Conservation (phyloP, 192 early-diverging fungal species). For the Coemansia asiatica region DNA sequence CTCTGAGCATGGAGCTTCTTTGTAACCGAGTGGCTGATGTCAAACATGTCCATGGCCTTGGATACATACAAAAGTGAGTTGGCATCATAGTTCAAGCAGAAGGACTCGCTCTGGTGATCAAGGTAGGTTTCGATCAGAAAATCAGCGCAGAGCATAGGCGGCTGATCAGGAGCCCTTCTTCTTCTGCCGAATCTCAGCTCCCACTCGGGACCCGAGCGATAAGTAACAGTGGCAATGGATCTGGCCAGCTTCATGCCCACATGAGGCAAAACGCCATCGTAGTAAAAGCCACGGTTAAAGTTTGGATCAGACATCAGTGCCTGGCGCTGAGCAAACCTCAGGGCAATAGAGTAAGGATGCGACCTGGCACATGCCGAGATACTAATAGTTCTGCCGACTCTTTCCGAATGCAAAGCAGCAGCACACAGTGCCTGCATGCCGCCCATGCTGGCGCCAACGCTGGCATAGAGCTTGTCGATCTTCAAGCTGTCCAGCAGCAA, state of each 20-base stretch:
- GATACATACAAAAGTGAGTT: constrained; percentile 92
- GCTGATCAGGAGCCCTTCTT: constrained; percentile 67
- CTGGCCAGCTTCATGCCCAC: constrained; percentile 96
- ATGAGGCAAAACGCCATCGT: constrained; percentile 82
- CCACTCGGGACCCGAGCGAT: constrained; percentile 98
- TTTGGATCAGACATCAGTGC: constrained; percentile 89
- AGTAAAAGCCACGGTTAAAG: constrained; percentile 94
- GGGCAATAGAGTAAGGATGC: constrained; percentile 95
- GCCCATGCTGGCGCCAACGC: constrained; percentile 93
- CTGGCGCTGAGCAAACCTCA: constrained; percentile 90
- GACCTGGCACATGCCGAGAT: constrained; percentile 93
- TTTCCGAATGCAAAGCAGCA: constrained; percentile 79
- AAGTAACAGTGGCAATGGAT: constrained; percentile 88
- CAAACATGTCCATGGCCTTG: constrained; percentile 99
- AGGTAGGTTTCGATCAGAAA: constrained; percentile 95
- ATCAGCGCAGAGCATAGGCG: constrained; percentile 85
- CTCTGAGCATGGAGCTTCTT: constrained; percentile 48
- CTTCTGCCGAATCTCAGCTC: constrained; percentile 91
- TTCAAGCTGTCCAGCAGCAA: constrained; percentile 75
- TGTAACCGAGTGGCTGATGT: constrained; percentile 69
- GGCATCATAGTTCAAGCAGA: constrained; percentile 90
- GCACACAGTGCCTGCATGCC: constrained; percentile 92
- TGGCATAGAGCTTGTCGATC: constrained; percentile 79
- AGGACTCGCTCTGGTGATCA: constrained; percentile 94
- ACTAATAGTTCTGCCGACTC: constrained; percentile 73